A percentile compares a stretch with the other conserved stretches of the same genome.
phyloP scores from a whole-genome alignment of 768 basidiomycete species.

The Lanmaoa rubissima region DNA sequence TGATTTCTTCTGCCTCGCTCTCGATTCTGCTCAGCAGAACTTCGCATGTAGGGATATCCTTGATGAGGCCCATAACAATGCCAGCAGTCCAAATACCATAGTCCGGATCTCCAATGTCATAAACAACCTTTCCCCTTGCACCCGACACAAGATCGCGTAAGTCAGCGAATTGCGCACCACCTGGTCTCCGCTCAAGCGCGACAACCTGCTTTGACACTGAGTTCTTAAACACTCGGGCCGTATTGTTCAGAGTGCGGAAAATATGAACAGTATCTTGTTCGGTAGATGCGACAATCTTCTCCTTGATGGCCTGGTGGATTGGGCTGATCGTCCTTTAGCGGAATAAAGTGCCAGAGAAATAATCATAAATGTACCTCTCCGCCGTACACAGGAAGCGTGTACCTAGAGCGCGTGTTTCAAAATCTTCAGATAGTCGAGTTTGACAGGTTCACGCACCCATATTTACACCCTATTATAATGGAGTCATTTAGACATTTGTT shows the following conservation, averaged over 20 bases:
- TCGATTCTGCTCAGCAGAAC: slow-evolving; percentile 69
- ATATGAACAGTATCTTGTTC: slow-evolving; percentile 89
- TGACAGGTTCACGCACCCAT: slow-evolving; percentile 49
- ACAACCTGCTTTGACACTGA: slow-evolving; percentile 82
- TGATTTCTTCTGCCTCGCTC: slow-evolving; percentile 67
- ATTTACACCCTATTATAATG: slow-evolving; percentile 65
- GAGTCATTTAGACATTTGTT: neutral
- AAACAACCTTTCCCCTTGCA: slow-evolving; percentile 66
- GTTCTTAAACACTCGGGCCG: slow-evolving; percentile 86
- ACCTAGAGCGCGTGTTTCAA: slow-evolving; percentile 30
- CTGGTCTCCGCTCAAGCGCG: slow-evolving; percentile 72
- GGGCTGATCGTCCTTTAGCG: slow-evolving; percentile 45
- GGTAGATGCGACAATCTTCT: slow-evolving; percentile 78
- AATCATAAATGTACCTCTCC: slow-evolving; percentile 52
- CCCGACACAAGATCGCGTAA: slow-evolving; percentile 75
- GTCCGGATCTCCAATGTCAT: slow-evolving; percentile 82
- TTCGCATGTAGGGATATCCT: slow-evolving; percentile 82
- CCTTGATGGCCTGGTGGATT: slow-evolving; percentile 88
- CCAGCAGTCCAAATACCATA: slow-evolving; percentile 85
- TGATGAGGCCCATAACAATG: slow-evolving; percentile 65
- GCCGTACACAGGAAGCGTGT: slow-evolving; percentile 93
- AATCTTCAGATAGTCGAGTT: neutral
- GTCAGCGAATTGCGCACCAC: slow-evolving; percentile 87
- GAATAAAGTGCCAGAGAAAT: neutral
- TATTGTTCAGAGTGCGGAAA: slow-evolving; percentile 83